Base-by-base conservation (phyloP, 108 stramenopile genomes). In the Conticribra weissflogii region DNA sequence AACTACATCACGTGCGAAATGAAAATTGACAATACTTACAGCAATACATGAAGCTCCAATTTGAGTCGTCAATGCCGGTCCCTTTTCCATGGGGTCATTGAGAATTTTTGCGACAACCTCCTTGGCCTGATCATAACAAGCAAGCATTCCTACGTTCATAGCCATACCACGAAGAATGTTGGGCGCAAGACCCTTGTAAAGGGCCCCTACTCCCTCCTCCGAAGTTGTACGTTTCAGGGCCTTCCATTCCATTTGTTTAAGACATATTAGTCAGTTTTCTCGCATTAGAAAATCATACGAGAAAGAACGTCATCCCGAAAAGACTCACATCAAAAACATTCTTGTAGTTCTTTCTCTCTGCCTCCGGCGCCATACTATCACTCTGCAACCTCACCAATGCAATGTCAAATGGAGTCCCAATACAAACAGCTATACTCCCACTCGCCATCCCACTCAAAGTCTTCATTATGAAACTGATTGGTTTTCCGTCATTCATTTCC, bases 81-180 rank as follows among this genome's bases (percentile, higher is more conserved):
- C 93, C 59, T 88, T 79, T 47, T 75, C 82, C 88, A 94, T 96
- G 2, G 88, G 85, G 78, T 96, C 96, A 33, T 76, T 72, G 48
- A 91, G 52, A 25, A 89, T 24, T 21, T 68, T 71, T 36, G 83
- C 93, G n/a, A 90, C 84, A 21, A 82, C 56, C 72, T 96, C 95
- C 84, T 97, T 96, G 29, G 96, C 96, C 88, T 99, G 97, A 83
- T 99, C 98, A 78, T 98, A 98, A 84, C 95, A 98, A 16, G 98
- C 97, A 82, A 99, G 77, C 98, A 98, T 98, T 47, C 98, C 98
- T 24, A 98, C 97, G 76, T 99, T 99, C 97, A 99, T 98, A 59
- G 93, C 70, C 98, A 99, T 98, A 47, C 98, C 98, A 59, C 98
- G 84, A 59, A 98, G 75, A 27, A 99, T 84, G 71, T 98, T 99